phyloP scores from a whole-genome alignment of 1,284 basidiomycete genomes.

The Earliella scabrosa region DNA sequence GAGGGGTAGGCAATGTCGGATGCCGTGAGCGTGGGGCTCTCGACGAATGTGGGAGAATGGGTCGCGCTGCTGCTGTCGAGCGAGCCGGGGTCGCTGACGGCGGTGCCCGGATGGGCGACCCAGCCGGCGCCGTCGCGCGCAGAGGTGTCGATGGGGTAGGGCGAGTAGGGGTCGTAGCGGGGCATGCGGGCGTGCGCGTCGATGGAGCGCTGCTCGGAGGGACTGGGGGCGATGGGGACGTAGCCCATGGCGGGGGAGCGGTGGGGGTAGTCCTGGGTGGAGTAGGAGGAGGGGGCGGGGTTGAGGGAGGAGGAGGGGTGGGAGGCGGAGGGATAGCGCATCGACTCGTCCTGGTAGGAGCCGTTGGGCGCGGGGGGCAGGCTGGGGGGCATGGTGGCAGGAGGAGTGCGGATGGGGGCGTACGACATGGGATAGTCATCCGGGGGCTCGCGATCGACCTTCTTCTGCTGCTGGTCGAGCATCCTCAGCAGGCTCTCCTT shows the following conservation, averaged over 20 bases:
- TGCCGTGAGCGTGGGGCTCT: conserved; percentile 62
- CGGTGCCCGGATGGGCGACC: conserved; percentile 50
- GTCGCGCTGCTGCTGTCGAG: conserved; percentile 50
- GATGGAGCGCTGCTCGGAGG: conserved; percentile 35
- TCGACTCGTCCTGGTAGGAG: conserved; percentile 32
- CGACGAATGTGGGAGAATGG: conserved; percentile 56
- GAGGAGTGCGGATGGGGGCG: conserved; percentile 35
- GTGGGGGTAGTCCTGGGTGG: conserved; percentile 43
- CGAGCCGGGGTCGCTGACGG: conserved; percentile 45
- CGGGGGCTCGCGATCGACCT: conserved; percentile 54
- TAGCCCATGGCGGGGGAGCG: conserved; percentile 55
- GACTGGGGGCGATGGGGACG: conserved; percentile 39
- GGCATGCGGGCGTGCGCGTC: conserved; percentile 43
- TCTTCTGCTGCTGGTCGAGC: conserved; percentile 62
- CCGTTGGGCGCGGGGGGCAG: conserved; percentile 26
- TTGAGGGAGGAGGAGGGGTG: conserved; percentile 44
- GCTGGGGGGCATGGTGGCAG: conserved; percentile 32
- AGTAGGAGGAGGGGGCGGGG: conserved; percentile 42
- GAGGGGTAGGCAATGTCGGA: conserved; percentile 57
- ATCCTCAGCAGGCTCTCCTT: conserved; percentile 73
- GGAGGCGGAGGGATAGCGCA: conserved; percentile 49
- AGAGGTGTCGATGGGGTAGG: conserved; percentile 52
- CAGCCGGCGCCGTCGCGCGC: conserved; percentile 59
- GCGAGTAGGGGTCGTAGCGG: conserved; percentile 58
- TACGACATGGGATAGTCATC: conserved; percentile 55